Evolutionary conservation across 441 rosid genomes (phyloP).

Genomic region (Theobroma grandiflorum): DNA sequence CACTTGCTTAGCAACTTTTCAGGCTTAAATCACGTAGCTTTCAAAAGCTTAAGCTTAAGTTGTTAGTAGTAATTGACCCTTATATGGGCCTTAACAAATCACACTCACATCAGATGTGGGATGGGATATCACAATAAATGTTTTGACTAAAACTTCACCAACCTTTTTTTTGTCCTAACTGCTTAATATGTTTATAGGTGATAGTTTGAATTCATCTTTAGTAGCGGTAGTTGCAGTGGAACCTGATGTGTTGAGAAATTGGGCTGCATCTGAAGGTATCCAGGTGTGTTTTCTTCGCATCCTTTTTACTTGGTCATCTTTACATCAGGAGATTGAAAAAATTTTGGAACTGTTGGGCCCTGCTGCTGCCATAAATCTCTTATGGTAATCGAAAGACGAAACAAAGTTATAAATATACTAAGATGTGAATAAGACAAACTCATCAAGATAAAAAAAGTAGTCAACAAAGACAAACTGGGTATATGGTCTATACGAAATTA

Average conservation of each 20-base stretch:
- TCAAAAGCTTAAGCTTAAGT: too few species aligned
- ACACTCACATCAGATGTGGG: too few species aligned
- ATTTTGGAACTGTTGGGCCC: background rate
- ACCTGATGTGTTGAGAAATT: slow-evolving; percentile 61
- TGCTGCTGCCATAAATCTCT: background rate
- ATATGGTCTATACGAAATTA: background rate
- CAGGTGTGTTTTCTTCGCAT: slow-evolving; percentile 42
- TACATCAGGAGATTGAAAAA: background rate
- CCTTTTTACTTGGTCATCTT: background rate
- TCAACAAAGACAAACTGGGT: background rate
- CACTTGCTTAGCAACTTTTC: too few species aligned
- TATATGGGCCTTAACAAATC: too few species aligned
- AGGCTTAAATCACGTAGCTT: too few species aligned
- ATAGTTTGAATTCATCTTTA: slow-evolving; percentile 66
- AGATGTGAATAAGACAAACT: too few species aligned
- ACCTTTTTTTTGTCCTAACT: slow-evolving; percentile 18
- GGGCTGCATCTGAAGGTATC: slow-evolving; percentile 76
- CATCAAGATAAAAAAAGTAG: too few species aligned
- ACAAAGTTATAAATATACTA: too few species aligned
- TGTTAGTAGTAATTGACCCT: too few species aligned
- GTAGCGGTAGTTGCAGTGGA: slow-evolving; percentile 70
- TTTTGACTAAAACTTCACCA: slow-evolving; percentile 21
- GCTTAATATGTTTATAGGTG: slow-evolving; percentile 52
- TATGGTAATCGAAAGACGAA: background rate
- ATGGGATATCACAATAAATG: too few species aligned